A percentile compares a stretch with the other conserved stretches of the same genome.
Conservation (phyloP, 495 filamentous ascomycete species). For the Neurospora tetraspora region DNA sequence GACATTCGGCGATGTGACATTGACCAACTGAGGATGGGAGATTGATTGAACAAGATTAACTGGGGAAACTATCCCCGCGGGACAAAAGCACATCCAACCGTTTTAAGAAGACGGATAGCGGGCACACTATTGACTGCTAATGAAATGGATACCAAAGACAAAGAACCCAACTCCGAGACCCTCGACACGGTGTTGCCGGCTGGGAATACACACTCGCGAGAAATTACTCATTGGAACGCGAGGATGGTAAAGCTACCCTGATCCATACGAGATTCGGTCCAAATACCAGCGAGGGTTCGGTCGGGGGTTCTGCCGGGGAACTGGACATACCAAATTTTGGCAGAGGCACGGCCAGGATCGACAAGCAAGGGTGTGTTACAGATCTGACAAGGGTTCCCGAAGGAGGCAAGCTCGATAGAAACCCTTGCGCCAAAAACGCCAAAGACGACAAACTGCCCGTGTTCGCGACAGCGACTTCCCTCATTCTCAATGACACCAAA, state of each 20-base stretch:
- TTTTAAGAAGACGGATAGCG: background rate
- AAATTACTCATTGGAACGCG: background rate
- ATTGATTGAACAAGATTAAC: background rate
- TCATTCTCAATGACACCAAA: background rate
- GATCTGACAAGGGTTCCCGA: constrained; percentile 17
- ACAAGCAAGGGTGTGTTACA: constrained; percentile 22
- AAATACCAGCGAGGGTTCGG: constrained; percentile 16
- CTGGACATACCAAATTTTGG: constrained; percentile 15
- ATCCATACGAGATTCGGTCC: background rate
- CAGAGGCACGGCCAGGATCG: constrained; percentile 20
- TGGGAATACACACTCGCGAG: constrained; percentile 1
- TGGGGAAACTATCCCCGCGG: background rate
- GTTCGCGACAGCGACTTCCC: too few relatives aligned
- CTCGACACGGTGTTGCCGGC: constrained; percentile 2
- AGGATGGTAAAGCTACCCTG: background rate
- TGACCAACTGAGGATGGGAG: background rate
- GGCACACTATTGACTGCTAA: background rate
- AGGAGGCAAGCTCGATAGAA: constrained; percentile 3
- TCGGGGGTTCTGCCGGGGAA: background rate
- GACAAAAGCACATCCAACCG: background rate
- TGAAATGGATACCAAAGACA: background rate
- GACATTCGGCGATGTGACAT: constrained; percentile 7
- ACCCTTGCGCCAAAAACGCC: constrained; percentile 5
- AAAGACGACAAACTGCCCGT: background rate
- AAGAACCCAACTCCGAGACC: constrained; percentile 1